These are phyloP conservation scores for Bothriochloa decipiens DNA, from an alignment of 176 grass and related monocot genomes.

Conservation along the genomic window DNA sequence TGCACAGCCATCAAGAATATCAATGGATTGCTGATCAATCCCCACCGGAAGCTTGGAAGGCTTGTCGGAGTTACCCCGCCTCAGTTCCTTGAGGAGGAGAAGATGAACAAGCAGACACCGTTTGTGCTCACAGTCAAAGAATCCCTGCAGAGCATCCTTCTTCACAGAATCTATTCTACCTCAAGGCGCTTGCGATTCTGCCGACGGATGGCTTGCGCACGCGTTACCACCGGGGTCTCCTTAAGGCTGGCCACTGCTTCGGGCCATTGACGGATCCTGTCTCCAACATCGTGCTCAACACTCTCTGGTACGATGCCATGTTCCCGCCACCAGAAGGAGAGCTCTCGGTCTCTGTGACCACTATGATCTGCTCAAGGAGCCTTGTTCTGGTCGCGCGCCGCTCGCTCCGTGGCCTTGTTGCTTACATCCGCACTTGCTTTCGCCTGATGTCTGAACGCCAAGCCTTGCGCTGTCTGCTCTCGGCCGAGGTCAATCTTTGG, in stretches of 20 bases:
- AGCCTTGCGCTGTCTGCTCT: constrained; percentile 31
- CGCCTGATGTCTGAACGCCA: not conserved
- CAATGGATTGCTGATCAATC: no score
- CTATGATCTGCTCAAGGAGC: constrained; percentile 29
- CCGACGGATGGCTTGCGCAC: no score
- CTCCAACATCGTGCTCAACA: constrained; percentile 16
- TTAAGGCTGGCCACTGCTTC: constrained; percentile 43
- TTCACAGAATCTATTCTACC: no score
- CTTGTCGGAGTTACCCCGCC: no score
- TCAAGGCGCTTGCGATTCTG: no score
- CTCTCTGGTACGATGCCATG: constrained; percentile 2
- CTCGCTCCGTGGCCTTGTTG: constrained; percentile 25
- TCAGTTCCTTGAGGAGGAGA: no score
- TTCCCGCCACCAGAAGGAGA: not conserved
- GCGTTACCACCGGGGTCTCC: not conserved
- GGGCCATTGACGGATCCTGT: constrained; percentile 18
- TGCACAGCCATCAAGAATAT: no score
- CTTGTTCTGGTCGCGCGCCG: not conserved
- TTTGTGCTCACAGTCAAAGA: no score
- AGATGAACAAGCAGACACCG: no score
- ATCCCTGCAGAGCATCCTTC: no score
- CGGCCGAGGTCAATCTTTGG: not conserved
- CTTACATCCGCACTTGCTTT: not conserved
- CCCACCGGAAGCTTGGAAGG: no score
- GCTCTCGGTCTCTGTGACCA: not conserved